A percentile compares a stretch with the other conserved stretches of the same genome.
Conservation (phyloP, 2,329 filamentous ascomycete genomes). For the Cytospora paraplurivora region DNA sequence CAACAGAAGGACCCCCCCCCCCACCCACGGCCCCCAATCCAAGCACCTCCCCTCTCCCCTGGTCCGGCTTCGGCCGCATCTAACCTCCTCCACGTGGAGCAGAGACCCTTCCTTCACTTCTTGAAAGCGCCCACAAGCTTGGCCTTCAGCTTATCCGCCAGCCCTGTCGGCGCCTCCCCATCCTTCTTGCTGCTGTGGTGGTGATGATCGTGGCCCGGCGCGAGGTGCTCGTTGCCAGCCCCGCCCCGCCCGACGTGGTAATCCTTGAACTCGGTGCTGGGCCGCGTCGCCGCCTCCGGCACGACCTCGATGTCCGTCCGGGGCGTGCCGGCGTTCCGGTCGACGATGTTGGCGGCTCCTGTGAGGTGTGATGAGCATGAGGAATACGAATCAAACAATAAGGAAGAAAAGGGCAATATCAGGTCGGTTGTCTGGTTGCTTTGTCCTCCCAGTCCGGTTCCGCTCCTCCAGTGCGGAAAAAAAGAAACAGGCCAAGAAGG, state of each 20-base stretch:
- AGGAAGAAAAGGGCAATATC: too few species aligned
- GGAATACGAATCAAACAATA: too few species aligned
- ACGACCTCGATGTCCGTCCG: slow-evolving; percentile 56
- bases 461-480: too few species aligned
- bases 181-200: slow-evolving; percentile 30
- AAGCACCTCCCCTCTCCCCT: neutral
- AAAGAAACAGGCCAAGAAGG: too few species aligned
- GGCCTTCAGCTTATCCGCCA: slow-evolving; percentile 60
- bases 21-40: neutral
- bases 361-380: slow-evolving; percentile 4
- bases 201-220: slow-evolving; percentile 32
- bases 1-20: neutral
- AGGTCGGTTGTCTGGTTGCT: too few species aligned
- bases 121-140: slow-evolving; percentile 56
- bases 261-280: slow-evolving; percentile 50
- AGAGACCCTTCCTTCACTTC: slow-evolving; percentile 39
- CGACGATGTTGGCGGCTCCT: slow-evolving; percentile 63
- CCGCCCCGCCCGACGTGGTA: slow-evolving; percentile 63
- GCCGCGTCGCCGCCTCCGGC: slow-evolving; percentile 54
- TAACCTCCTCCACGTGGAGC: neutral
- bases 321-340: slow-evolving; percentile 43
- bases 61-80: neutral
- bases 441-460: too few species aligned
- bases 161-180: slow-evolving; percentile 40
- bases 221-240: slow-evolving; percentile 56